These are phyloP conservation scores for Diaporthe citriasiana DNA, from an alignment of 2,329 filamentous ascomycete species.

Conservation along the genomic window DNA sequence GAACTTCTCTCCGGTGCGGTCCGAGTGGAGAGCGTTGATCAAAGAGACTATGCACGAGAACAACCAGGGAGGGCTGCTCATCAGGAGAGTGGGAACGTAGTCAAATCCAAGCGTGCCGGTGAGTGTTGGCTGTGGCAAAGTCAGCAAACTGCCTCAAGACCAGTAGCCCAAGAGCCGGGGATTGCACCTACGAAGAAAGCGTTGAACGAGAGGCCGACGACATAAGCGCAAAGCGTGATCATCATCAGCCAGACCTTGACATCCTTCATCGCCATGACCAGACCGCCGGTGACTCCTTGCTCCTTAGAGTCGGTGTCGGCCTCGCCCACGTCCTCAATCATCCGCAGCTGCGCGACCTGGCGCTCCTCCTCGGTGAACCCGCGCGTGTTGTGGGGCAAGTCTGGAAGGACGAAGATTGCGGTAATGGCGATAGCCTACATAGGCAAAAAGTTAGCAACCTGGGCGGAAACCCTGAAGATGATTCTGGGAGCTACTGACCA, in stretches of 20 bases:
- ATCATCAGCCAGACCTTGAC: constrained; percentile 75
- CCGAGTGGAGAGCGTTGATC: constrained; percentile 68
- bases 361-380: constrained; percentile 73
- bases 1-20: constrained; percentile 70
- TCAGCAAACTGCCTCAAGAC: not conserved
- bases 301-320: constrained; percentile 65
- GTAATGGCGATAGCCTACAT: constrained; percentile 58
- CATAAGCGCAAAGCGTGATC: constrained; percentile 72
- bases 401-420: constrained; percentile 65
- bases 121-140: constrained; percentile 58
- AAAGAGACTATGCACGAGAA: constrained; percentile 71
- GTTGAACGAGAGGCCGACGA: constrained; percentile 71
- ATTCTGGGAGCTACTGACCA: constrained; percentile 47
- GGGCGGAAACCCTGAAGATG: not conserved
- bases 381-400: constrained; percentile 67
- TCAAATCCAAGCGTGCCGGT: constrained; percentile 67
- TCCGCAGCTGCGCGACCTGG: constrained; percentile 66
- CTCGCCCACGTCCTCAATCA: constrained; percentile 71
- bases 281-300: constrained; percentile 66
- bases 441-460: not conserved
- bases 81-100: constrained; percentile 66
- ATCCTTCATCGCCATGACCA: constrained; percentile 72
- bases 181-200: constrained; percentile 65
- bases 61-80: constrained; percentile 71
- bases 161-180: rapidly evolving